Base-by-base conservation (phyloP, 1,139 yeast species). In the Taphrina pruni region DNA sequence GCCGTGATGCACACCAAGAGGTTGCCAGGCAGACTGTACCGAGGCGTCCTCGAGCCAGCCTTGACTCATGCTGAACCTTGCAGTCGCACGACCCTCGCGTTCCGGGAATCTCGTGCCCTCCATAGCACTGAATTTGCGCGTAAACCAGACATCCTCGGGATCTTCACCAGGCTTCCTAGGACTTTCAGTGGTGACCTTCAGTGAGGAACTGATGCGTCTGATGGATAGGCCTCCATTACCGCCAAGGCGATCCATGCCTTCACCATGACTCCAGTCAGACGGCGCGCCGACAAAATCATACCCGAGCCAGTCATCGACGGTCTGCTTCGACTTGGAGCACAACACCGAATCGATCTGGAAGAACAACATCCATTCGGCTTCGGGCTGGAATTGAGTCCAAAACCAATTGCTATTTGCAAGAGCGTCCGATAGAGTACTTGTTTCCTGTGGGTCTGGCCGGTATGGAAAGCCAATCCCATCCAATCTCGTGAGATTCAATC, bases 361-460 rank as follows among this genome's bases (percentile, higher is more conserved):
- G 61, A 64, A 64, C 52, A 64, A 38, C 67, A 64, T 64, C 67
- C 67, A 64, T 11, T 64, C 67, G 35, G 67, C 67, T 20, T 20
- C 26, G 5, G 67, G 48, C 36, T 64, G 61, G 52, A 54, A 57
- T 26, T 48, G 61, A 7, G 51, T 46, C 67, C 67, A 64, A 61
- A 54, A 64, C 67, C 67, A 64, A 58, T 58, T 58, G 36, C 50
- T 43, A 26, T 58, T 58, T 1, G 43, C 51, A 26, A 58, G 62
- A 6, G 45, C 32, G 20, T 58, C 62, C 9, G 62, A 58, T 2
- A 58, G 43, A n/a, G 62, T 58, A 14, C 48, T 36, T 4, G 62
- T 58, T 11, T n/a, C 43, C 21, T 26, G 14, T 7, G 54, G 51
- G 20, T 45, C 21, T 54, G 62, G 62, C 26, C 43, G 26, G 35